Evolutionary conservation across 306 rosid species (phyloP).

Genomic region (Quercus wislizeni): DNA sequence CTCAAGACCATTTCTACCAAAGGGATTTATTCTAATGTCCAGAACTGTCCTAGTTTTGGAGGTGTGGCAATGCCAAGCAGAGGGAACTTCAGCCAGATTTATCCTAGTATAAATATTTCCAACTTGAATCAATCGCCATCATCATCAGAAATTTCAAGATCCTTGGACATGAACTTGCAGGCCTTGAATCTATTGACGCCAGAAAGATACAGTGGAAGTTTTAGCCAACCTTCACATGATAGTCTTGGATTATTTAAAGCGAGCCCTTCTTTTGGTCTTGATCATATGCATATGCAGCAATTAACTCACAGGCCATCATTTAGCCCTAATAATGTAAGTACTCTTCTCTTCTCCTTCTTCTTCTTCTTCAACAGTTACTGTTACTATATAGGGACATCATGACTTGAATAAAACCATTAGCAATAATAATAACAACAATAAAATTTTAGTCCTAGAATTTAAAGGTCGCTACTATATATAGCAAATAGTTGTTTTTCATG

Average conservation of each 20-base stretch:
- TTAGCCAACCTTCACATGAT: slow-evolving; percentile 29
- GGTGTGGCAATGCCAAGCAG: slow-evolving; percentile 17
- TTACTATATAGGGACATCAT: no score
- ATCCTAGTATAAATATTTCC: slow-evolving; percentile 68
- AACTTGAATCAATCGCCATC: slow-evolving; percentile 40
- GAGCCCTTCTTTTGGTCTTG: slow-evolving; percentile 34
- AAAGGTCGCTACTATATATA: no score
- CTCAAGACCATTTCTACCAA: slow-evolving; percentile 42
- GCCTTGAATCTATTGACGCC: slow-evolving; percentile 45
- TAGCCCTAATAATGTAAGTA: slow-evolving; percentile 42
- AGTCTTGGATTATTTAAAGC: slow-evolving; percentile 24
- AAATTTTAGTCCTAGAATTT: no score
- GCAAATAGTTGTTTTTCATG: no score
- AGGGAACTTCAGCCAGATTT: slow-evolving; percentile 66
- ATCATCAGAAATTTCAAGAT: slow-evolving; percentile 29
- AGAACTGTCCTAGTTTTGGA: slow-evolving; percentile 7
- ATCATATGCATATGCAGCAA: slow-evolving; percentile 48
- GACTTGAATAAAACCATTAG: no score
- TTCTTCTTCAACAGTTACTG: neutral
- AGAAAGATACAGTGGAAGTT: slow-evolving; percentile 21
- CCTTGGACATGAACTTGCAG: slow-evolving; percentile 44
- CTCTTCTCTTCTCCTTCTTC: neutral
- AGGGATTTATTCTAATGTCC: slow-evolving; percentile 17
- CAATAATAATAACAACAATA: no score
- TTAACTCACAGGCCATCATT: slow-evolving; percentile 23